Conservation (phyloP, 2,329 filamentous ascomycete species). For the Trichoderma gracile region DNA sequence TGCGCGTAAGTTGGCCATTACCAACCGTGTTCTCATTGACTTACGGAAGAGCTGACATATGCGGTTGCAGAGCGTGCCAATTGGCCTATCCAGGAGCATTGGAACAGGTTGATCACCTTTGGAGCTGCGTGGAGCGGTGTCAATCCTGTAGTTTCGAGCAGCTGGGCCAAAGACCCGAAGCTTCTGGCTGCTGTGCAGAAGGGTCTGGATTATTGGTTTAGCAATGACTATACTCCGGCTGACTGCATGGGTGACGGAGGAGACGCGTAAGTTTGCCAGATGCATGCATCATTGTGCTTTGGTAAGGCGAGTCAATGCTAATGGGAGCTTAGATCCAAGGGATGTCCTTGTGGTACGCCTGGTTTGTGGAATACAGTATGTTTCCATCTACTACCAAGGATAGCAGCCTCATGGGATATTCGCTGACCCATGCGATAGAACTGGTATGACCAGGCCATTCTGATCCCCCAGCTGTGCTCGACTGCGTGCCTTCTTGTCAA, state of each 20-base stretch:
- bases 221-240: slow-evolving; percentile 29
- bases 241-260: slow-evolving; percentile 32
- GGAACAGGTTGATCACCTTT: slow-evolving; percentile 31
- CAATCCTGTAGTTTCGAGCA: slow-evolving; percentile 27
- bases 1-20: slow-evolving; percentile 28
- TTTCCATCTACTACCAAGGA: no score
- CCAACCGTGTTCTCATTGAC: no score
- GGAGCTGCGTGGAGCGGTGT: slow-evolving; percentile 32
- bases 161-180: slow-evolving; percentile 27
- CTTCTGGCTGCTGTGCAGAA: slow-evolving; percentile 28
- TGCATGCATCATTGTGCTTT: background rate
- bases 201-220: slow-evolving; percentile 32
- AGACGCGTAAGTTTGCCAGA: slow-evolving; percentile 21
- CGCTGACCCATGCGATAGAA: slow-evolving; percentile 25
- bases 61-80: slow-evolving; percentile 30
- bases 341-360: slow-evolving; percentile 29
- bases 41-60: background rate
- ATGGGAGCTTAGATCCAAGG: slow-evolving; percentile 2
- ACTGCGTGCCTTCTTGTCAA: slow-evolving; percentile 30
- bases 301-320: background rate
- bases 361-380: slow-evolving; percentile 31
- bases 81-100: slow-evolving; percentile 32
- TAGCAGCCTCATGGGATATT: background rate
- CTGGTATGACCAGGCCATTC: slow-evolving; percentile 32
- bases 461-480: slow-evolving; percentile 32